Conservation (phyloP, 2,329 filamentous ascomycete genomes). For the Diplodia sapinea region DNA sequence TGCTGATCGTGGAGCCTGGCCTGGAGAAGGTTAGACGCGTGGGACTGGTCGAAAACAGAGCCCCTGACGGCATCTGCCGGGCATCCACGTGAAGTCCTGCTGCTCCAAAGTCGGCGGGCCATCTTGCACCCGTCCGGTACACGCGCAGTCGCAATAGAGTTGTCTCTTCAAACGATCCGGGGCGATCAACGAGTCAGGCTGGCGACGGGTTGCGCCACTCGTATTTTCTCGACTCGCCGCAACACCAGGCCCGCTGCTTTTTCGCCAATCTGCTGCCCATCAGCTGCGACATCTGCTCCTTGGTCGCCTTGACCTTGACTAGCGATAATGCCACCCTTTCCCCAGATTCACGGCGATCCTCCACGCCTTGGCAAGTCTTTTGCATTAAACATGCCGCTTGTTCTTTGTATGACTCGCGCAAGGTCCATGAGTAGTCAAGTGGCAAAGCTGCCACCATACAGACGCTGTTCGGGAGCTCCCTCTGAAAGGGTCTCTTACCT, state of each 20-base stretch:
- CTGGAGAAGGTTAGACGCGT: neutral
- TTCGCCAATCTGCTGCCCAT: constrained; percentile 3
- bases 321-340: neutral
- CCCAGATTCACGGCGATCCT: neutral
- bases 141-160: constrained; percentile 1
- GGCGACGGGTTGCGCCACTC: neutral
- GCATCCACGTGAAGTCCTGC: neutral
- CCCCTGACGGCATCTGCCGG: neutral
- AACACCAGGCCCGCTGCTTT: constrained; percentile 9
- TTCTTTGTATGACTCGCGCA: no score
- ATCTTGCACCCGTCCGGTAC: neutral
- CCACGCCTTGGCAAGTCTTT: neutral
- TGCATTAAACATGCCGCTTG: neutral
- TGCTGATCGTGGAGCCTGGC: neutral
- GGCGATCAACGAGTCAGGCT: constrained; percentile 16
- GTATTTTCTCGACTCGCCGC: constrained; percentile 22
- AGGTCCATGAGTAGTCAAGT: no score
- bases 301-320: neutral
- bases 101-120: no score
- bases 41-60: neutral
- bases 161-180: neutral
- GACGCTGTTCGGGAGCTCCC: no score
- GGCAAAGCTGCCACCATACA: no score
- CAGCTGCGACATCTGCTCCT: constrained; percentile 14
- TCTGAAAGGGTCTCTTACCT: no score